These are phyloP conservation scores for Botrytis aclada DNA, from an alignment of 2,329 filamentous ascomycete genomes.

Conservation along the genomic window DNA sequence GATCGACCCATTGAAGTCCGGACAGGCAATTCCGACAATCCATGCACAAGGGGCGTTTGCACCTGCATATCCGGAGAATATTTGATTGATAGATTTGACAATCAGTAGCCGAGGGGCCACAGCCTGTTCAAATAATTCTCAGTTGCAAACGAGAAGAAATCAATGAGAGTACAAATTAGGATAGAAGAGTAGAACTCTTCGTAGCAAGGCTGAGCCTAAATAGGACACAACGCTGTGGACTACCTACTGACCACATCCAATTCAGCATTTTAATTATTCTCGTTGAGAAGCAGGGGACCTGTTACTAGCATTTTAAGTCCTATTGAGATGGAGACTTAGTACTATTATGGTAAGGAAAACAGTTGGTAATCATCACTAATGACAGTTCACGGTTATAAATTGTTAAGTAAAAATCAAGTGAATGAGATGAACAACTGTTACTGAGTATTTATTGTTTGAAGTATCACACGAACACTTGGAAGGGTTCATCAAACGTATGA, in stretches of 20 bases:
- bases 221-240: background rate
- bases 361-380: background rate
- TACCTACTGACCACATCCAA: background rate
- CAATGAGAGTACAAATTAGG: background rate
- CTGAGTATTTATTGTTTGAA: accelerated
- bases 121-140: accelerated
- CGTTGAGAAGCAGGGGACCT: accelerated
- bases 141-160: background rate
- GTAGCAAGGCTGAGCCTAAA: background rate
- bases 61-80: slow-evolving; percentile 2
- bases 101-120: background rate
- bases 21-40: background rate
- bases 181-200: background rate
- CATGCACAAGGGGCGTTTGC: background rate
- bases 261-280: background rate
- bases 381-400: background rate
- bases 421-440: accelerated
- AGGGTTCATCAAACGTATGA: background rate
- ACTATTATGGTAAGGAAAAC: background rate
- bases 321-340: background rate
- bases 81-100: background rate
- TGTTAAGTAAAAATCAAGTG: background rate
- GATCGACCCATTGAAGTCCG: background rate
- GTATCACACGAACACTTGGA: accelerated
- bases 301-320: background rate